Percentiles rank a stretch among this genome's conserved stretches.
Evolutionary conservation across 257 asterid species (phyloP).

Genomic region (Jacaranda copaia): DNA sequence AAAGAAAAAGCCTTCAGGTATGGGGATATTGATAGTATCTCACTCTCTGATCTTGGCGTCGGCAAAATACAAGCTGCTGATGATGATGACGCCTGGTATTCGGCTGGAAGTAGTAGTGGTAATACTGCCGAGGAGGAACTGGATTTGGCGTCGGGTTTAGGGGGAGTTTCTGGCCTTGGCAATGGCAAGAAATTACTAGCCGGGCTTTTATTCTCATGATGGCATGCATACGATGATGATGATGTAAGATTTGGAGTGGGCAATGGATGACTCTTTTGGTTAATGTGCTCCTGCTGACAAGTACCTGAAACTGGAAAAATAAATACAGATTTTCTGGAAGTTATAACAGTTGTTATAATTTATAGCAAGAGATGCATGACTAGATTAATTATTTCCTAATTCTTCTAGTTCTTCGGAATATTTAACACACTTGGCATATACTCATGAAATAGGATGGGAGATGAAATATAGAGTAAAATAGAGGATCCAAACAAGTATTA

Average conservation of each 20-base stretch:
- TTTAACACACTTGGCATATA: too few species aligned
- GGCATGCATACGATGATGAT: not conserved
- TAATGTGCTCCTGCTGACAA: constrained; percentile 20
- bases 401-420: too few species aligned
- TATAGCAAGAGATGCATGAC: too few species aligned
- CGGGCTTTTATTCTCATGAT: constrained; percentile 26
- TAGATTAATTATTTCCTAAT: too few species aligned
- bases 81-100: too few species aligned
- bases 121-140: not conserved
- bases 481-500: too few species aligned
- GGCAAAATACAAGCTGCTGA: constrained; percentile 34
- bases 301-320: constrained; percentile 14
- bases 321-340: too few species aligned
- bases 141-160: constrained; percentile 6
- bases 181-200: constrained; percentile 31
- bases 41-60: constrained; percentile 48
- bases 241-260: constrained; percentile 46
- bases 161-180: constrained; percentile 41
- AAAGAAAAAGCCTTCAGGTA: constrained; percentile 46
- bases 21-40: constrained; percentile 49
- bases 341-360: too few species aligned
- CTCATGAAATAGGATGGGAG: too few species aligned
- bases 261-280: constrained; percentile 52
- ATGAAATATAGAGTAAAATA: too few species aligned
- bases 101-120: too few species aligned